These are phyloP conservation scores for Hypericum androsaemum DNA, from an alignment of 345 rosid species.

Conservation along the genomic window DNA sequence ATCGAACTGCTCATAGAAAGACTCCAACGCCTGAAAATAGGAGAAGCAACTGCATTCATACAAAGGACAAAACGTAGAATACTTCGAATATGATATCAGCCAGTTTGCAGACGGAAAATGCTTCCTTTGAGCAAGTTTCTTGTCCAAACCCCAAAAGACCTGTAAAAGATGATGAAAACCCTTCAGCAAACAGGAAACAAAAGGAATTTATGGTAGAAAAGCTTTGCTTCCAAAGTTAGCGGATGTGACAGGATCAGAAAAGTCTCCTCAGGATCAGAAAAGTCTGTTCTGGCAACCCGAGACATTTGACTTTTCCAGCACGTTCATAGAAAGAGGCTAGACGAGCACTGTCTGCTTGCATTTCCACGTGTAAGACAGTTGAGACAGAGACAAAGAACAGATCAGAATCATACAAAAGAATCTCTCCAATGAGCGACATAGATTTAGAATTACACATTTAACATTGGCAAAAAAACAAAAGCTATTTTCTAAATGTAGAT, in stretches of 20 bases:
- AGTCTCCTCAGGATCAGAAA: constrained; percentile 99
- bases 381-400: background rate
- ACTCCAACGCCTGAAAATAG: constrained; percentile 74
- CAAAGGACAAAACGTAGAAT: constrained; percentile 23
- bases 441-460: too few species aligned
- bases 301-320: constrained; percentile 98
- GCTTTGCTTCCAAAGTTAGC: constrained; percentile 27
- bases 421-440: background rate
- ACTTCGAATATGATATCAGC: constrained; percentile 98
- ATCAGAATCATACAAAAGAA: constrained; percentile 3
- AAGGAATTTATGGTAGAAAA: too few species aligned
- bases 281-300: constrained; percentile 92
- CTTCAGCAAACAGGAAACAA: too few species aligned
- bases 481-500: too few species aligned
- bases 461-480: too few species aligned
- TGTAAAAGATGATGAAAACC: constrained; percentile 23
- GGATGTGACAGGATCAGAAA: constrained; percentile 98
- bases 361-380: constrained; percentile 71
- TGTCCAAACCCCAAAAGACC: constrained; percentile 99
- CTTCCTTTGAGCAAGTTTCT: constrained; percentile 99
- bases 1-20: constrained; percentile 94
- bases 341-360: constrained; percentile 99
- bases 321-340: constrained; percentile 98
- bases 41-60: constrained; percentile 9
- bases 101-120: constrained; percentile 99